Conservation (phyloP, 78 protist species). For the Guillardia theta region DNA sequence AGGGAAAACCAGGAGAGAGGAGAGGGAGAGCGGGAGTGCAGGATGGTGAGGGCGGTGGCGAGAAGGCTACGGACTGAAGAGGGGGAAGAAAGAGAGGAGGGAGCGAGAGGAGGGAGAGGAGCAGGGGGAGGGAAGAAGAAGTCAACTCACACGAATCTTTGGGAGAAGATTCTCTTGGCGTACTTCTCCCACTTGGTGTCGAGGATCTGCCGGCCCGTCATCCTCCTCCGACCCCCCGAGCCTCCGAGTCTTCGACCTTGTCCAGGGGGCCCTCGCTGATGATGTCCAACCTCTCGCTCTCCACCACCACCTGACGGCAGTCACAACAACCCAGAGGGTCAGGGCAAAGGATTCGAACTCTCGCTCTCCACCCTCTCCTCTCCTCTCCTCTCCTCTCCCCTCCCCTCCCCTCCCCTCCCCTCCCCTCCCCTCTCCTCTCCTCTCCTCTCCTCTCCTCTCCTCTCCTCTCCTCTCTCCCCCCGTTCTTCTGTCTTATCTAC, state of each 20-base stretch:
- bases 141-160: neutral
- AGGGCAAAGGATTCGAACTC: no score
- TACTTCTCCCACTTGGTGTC: slow-evolving; percentile 12
- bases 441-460: no score
- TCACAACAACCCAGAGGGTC: no score
- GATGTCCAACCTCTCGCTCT: neutral
- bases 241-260: neutral
- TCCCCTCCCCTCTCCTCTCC: no score
- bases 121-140: neutral
- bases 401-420: no score
- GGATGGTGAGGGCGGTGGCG: neutral
- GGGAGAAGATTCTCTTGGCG: neutral
- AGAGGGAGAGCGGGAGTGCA: neutral
- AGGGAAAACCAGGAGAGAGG: neutral
- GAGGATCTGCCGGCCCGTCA: neutral
- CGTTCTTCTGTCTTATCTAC: no score
- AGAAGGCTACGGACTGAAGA: neutral
- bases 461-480: no score
- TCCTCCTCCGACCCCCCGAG: neutral
- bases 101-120: neutral
- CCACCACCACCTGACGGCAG: slow-evolving; percentile 36
- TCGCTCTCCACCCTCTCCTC: no score
- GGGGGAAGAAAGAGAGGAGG: neutral
- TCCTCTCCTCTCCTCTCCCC: no score
- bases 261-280: neutral